phyloP scores from a whole-genome alignment of 176 grass and related monocot species.

The Secale cereale region DNA sequence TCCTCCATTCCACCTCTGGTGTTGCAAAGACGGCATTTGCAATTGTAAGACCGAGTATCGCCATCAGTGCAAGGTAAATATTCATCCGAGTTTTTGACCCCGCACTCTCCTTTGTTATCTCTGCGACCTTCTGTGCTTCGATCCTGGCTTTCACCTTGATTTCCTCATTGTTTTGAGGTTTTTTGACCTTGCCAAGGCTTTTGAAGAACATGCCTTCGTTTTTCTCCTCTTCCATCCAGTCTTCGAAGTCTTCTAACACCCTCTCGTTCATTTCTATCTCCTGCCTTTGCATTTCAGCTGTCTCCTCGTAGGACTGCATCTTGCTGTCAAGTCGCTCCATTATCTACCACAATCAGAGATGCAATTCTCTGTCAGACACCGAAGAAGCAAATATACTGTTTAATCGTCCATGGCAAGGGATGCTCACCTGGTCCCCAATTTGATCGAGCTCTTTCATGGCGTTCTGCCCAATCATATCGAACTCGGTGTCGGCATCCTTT shows the following conservation, averaged over 20 bases:
- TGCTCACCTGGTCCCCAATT: slow-evolving; percentile 59
- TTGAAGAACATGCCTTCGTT: slow-evolving; percentile 95
- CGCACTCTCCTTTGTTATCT: slow-evolving; percentile 48
- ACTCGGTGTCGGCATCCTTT: slow-evolving; percentile 69
- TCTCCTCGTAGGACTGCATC: slow-evolving; percentile 79
- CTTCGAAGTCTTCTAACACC: slow-evolving; percentile 81
- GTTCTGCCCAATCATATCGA: slow-evolving; percentile 76
- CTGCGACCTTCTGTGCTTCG: slow-evolving; percentile 64
- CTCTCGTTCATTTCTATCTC: slow-evolving; percentile 87
- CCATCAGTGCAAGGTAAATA: slow-evolving; percentile 82
- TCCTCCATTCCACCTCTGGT: slow-evolving; percentile 73
- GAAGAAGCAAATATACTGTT: slow-evolving; percentile 17
- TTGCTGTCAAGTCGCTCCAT: slow-evolving; percentile 70
- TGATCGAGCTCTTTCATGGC: slow-evolving; percentile 76
- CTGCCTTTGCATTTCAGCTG: slow-evolving; percentile 56
- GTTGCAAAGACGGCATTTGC: slow-evolving; percentile 50
- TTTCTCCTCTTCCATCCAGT: slow-evolving; percentile 68
- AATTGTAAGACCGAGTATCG: slow-evolving; percentile 69
- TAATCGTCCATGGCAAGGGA: neutral
- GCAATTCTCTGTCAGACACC: slow-evolving; percentile 18
- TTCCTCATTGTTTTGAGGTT: slow-evolving; percentile 36
- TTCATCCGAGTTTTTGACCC: slow-evolving; percentile 64
- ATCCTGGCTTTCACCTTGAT: slow-evolving; percentile 48
- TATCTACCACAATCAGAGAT: slow-evolving; percentile 53
- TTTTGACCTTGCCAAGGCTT: slow-evolving; percentile 63